Percentiles rank a stretch among this genome's conserved stretches.
Evolutionary conservation across 1,284 basidiomycete species (phyloP).

Genomic region (Cryptococcus maquisensis): DNA sequence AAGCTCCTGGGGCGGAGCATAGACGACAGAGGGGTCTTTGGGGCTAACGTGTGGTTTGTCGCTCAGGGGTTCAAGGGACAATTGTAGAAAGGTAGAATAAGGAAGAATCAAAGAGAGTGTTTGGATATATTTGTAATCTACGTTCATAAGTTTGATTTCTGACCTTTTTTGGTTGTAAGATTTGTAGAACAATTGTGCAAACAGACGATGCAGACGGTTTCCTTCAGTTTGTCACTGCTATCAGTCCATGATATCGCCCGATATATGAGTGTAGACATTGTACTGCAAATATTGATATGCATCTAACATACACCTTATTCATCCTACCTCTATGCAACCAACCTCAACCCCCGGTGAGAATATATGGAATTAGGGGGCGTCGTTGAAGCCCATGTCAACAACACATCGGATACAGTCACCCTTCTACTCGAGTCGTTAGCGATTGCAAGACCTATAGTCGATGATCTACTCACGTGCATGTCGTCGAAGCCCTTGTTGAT

Average conservation of each 20-base stretch:
- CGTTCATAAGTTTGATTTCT: too few relatives aligned
- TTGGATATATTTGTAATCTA: not conserved
- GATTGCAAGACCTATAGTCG: not conserved
- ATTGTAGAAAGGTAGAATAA: not conserved
- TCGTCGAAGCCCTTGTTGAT: conserved; percentile 89
- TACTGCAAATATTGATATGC: too few relatives aligned
- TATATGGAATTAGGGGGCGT: conserved; percentile 10
- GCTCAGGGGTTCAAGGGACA: too few relatives aligned
- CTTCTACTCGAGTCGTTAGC: conserved; percentile 50
- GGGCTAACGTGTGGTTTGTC: conserved; percentile 6
- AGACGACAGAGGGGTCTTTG: conserved; percentile 17
- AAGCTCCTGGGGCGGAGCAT: conserved; percentile 1
- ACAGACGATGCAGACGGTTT: too few relatives aligned
- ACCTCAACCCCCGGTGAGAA: not conserved
- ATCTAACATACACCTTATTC: too few relatives aligned
- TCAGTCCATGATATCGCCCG: too few relatives aligned
- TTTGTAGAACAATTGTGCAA: too few relatives aligned
- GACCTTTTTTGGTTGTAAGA: too few relatives aligned
- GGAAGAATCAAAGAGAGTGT: not conserved
- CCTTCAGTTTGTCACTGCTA: too few relatives aligned
- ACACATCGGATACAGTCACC: conserved; percentile 92
- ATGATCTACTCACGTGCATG: conserved; percentile 72
- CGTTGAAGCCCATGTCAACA: conserved; percentile 50
- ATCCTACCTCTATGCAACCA: too few relatives aligned
- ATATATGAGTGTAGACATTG: too few relatives aligned